Base-by-base conservation (phyloP, 768 basidiomycete genomes). In the Calocybe indica region DNA sequence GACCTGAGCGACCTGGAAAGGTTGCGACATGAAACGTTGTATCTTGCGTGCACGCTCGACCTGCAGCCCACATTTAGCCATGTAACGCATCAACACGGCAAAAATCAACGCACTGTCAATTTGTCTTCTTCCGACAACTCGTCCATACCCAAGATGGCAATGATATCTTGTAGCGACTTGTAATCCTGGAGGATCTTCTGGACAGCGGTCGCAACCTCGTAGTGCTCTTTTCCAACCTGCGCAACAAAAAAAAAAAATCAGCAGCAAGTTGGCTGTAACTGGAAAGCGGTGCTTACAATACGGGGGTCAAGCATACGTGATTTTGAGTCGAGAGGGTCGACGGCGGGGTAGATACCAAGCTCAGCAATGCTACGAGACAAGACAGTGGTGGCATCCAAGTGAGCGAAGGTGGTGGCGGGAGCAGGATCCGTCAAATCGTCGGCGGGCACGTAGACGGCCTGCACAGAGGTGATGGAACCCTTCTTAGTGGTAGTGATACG, bases 401-500 rank as follows among this genome's bases (percentile, higher is more conserved):
- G 96, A 70, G 95, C 95, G 76, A 98, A 98, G 61, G 96, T 98
- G 56, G 96, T 99, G 54, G 96, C 96, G 36, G 96, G 96, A 51
- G 96, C 96, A 55, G 96, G 96, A 78, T 98, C 96, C 62, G 96
- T 99, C 91, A 99, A 90, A 78, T 98, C 96, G 72, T 98, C 96
- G 60, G 96, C 96, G 55, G 96, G 96, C 54, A 99, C 96, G 68
- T 99, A 99, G 69, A 99, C 96, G 62, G 96, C 96, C 72, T 99
- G 96, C 64, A 99, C 96, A 33, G 95, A 99, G 41, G 96, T 99
- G 65, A 99, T 98, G 51, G 96, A 99, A 62, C 96, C 96, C 82
- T 99, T 99, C 88, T 98, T 99, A 64, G 96, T 99, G 60, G 96
- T 99, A 62, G 96, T 99, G 59, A 98, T 97, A 79, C 95, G 93